These are phyloP conservation scores for Penicillium lividum DNA, from an alignment of 495 filamentous ascomycete genomes.

Conservation along the genomic window DNA sequence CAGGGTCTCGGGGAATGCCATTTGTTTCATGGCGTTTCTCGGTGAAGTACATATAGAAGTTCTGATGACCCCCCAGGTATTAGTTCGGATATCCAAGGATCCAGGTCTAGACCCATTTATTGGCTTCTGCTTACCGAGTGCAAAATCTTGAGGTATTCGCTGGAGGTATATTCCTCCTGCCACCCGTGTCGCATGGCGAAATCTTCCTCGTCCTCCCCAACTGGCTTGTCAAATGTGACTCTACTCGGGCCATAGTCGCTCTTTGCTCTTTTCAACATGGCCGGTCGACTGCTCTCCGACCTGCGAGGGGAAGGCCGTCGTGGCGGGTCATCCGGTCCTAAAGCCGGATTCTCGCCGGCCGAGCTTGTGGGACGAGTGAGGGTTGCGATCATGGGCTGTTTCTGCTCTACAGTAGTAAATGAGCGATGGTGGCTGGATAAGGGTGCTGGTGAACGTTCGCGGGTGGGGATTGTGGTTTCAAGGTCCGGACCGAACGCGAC, in stretches of 20 bases:
- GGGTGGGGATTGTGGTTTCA: constrained; percentile 45
- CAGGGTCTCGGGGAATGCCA: constrained; percentile 75
- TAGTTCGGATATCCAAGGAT: constrained; percentile 9
- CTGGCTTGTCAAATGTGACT: constrained; percentile 35
- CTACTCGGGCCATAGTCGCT: constrained; percentile 64
- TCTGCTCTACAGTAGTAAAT: constrained; percentile 39
- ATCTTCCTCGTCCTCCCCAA: constrained; percentile 46
- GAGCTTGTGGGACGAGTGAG: constrained; percentile 38
- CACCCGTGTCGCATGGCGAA: constrained; percentile 64
- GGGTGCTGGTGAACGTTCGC: constrained; percentile 44
- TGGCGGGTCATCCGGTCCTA: constrained; percentile 23
- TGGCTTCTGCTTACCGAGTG: constrained; percentile 48
- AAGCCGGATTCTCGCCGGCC: constrained; percentile 31
- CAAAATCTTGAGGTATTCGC: constrained; percentile 57
- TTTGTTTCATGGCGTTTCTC: constrained; percentile 98
- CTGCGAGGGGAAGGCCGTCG: constrained; percentile 34
- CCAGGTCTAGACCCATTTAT: background rate
- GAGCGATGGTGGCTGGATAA: constrained; percentile 41
- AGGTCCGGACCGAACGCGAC: constrained; percentile 49
- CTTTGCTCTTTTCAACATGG: constrained; percentile 65
- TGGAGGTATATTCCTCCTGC: constrained; percentile 61
- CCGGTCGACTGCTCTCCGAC: constrained; percentile 48
- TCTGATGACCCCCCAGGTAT: constrained; percentile 26
- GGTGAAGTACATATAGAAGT: constrained; percentile 98
- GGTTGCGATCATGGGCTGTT: constrained; percentile 24